Evolutionary conservation across 257 asterid species (phyloP), one percentile per base, ranked within the genome.

Genomic region (Penstemon newberryi): DNA sequence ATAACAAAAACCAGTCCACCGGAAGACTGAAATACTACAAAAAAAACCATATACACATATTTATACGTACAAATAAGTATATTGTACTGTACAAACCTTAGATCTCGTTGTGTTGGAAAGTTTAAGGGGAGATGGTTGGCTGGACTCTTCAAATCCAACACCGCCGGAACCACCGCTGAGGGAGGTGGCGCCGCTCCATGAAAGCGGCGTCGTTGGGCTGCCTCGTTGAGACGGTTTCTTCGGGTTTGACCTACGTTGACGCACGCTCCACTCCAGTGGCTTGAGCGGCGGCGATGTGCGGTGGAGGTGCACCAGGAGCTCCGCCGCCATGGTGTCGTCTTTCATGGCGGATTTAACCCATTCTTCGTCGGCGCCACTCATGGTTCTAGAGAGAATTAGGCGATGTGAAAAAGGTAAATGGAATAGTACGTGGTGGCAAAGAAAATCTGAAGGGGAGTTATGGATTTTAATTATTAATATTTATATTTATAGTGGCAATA

Each of bases 151-250:
- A 4, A 69, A 70, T 7, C 73, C 80, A 55, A 64, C 83, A 46
- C 76, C 80, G 45, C 71, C 77, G 56, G 77, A 85, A 51, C 88
- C 86, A 45, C 86, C 85, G 74, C 90, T 82, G 78, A 65, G 47
- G 58, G 90, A 82, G 65, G 87, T 81, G 70, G 79, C 88, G 60
- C 85, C 89, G 72, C 89, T 83, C 82, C 88, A 87, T 4, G 95
- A 83, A 10, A 89, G 84, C 56, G 95, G 96, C 8, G 95, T 89
- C 18, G 88, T 83, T 4, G 96, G 96, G 70, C 96, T 89, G 60
- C 72, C 89, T 39, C 89, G 68, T 13, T 73, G 84, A 3, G 78
- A 58, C 70, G 62, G 62, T 11, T 79, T 77, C 74, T 70, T 83
- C 56, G 7, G 86, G 54, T 75, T 83, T 37, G 96, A 85, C 80